Evolutionary conservation across 305 asterid species (phyloP), one percentile per base, ranked within the genome.

Genomic region (Lippia alba): DNA sequence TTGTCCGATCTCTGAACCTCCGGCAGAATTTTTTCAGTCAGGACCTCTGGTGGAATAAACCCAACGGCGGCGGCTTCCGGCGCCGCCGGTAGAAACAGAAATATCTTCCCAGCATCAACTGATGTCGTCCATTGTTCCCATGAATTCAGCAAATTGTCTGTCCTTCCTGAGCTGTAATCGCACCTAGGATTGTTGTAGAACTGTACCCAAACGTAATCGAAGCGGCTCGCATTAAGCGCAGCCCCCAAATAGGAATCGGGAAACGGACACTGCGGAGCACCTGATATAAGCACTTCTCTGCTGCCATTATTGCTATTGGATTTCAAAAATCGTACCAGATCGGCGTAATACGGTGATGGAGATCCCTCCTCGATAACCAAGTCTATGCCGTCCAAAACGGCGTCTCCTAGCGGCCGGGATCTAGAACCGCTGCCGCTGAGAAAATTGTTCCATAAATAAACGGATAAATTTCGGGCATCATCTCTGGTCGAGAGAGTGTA

Each of bases 361-460:
- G n/a, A 50, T 50, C 20, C 56, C 10, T 2, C 19, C 20, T 46
- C 11, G 50, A 79, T 79, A 12, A 46, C 75, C 5, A 79, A 67
- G 64, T 79, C 83, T 9, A 79, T 32, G 5, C 65, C 80, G 36
- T 74, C 74, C 64, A 74, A 14, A 46, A 62, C 68, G 2, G 77
- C 83, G 20, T 71, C 61, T 0, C 78, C 83, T 0, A 79, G 45
- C 0, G 75, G 80, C 8, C 79, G 20, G 6, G 64, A n/a, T 30
- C 11, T 33, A 6, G 55, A 49, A 0, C 49, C n/a, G 15, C 70
- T 12, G 16, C 78, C 81, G 10, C 75, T 75, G 24, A 79, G 64
- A 62, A 41, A 79, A 44, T 15, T 79, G 57, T 70, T 54, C 83
- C 83, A 70, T 9, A 79, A 54, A 19, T 68, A 80, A 17, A 44